Base-by-base conservation (phyloP, 1,139 yeast genomes). In the Pichia sp. region DNA sequence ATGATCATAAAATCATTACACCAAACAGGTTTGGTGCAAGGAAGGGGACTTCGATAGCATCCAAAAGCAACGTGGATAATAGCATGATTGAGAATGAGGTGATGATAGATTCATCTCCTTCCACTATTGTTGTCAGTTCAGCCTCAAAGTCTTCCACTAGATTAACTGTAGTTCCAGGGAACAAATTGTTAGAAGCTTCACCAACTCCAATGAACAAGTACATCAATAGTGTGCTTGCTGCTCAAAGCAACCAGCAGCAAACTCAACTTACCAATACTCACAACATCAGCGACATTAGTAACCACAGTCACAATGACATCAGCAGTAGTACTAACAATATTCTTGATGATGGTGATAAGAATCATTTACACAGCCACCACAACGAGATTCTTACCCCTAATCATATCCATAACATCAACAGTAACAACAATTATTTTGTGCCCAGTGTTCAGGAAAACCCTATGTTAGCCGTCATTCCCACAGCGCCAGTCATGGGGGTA, bases 121-220 rank as follows among this genome's bases (percentile, higher is more conserved):
- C 60, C 1, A 58, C 61, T 1, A 58, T 58, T 36, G 45, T 58
- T 19, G 45, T 58, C 15, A 53, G 54, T 29, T 58, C 59, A 8
- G 53, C 57, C 11, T 50, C 56, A 6, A 52, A 51, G 38, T 47
- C 56, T 5, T n/a, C 40, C 4, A 23, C 23, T 10, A 34, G 53
- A 38, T 13, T 48, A 26, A 48, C 36, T 10, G 29, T 30, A n/a
- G 8, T 40, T 30, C 45, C 51, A 29, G 15, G 19, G 26, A 40
- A 16, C 8, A 43, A 47, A 42, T 31, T 31, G 6, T 16, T 56
- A 7, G 58, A 56, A 29, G 48, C 53, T 5, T 58, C 61, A 5
- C 61, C 61, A 29, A 58, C 61, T 7, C 61, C 61, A 29, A 45
- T 45, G 16, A 57, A 53, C 48, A 57, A 53, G 34, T 32, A 11